Evolutionary conservation across 1,284 basidiomycete species (phyloP).

Genomic region (Peniophora sp.): DNA sequence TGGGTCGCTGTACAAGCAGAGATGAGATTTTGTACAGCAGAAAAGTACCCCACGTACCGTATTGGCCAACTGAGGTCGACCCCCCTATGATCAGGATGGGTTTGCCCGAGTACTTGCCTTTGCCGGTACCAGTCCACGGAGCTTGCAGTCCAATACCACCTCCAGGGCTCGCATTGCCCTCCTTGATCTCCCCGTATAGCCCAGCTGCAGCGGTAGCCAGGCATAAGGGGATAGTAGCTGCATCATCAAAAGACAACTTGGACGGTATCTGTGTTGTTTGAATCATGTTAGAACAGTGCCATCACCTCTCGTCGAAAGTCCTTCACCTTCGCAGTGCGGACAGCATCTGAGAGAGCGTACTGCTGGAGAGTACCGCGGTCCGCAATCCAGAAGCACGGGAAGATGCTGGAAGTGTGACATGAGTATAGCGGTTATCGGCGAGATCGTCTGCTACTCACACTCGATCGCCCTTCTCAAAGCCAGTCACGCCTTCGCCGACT

Average conservation of each 20-base stretch:
- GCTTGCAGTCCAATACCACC: slow-evolving; percentile 10
- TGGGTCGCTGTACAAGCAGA: slow-evolving; percentile 1
- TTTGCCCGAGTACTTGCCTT: slow-evolving; percentile 21
- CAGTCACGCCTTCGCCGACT: slow-evolving; percentile 28
- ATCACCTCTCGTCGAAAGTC: neutral
- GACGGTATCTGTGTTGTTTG: slow-evolving; percentile 11
- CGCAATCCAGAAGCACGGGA: slow-evolving; percentile 9
- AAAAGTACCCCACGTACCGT: slow-evolving; percentile 13
- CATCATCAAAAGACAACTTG: slow-evolving; percentile 14
- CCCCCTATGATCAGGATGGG: slow-evolving; percentile 27
- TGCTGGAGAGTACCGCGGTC: slow-evolving; percentile 16
- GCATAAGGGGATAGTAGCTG: slow-evolving; percentile 12
- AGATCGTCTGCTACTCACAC: slow-evolving; percentile 18
- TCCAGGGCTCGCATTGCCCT: neutral
- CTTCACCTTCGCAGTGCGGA: slow-evolving; percentile 13
- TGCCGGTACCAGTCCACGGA: slow-evolving; percentile 17
- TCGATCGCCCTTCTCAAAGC: slow-evolving; percentile 31
- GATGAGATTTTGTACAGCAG: too few relatives aligned
- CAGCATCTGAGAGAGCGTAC: slow-evolving; percentile 11
- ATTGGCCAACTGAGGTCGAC: slow-evolving; percentile 24
- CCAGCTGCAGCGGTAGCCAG: slow-evolving; percentile 13
- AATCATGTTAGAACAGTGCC: neutral
- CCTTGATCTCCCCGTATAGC: slow-evolving; percentile 1
- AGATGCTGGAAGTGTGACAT: slow-evolving; percentile 8
- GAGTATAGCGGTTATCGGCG: neutral